These are phyloP conservation scores for Colletotrichum higginsianum DNA, from an alignment of 2,329 filamentous ascomycete genomes.

Conservation along the genomic window DNA sequence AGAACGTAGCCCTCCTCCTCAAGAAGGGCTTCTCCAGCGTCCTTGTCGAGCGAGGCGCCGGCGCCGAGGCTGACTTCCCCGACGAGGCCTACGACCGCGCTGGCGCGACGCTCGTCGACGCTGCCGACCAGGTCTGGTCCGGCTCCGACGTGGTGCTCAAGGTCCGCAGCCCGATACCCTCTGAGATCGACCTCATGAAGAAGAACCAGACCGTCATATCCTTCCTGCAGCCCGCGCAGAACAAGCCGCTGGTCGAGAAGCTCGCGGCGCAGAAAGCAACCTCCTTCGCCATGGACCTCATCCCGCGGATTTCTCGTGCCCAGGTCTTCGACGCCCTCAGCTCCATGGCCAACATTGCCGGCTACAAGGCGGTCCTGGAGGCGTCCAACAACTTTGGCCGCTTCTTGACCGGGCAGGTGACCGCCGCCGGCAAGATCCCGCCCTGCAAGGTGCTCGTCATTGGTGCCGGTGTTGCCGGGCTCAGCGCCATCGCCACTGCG, in stretches of 20 bases:
- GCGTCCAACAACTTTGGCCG: slow-evolving; percentile 91
- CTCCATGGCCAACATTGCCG: slow-evolving; percentile 95
- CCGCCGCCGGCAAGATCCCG: slow-evolving; percentile 90
- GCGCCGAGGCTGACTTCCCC: slow-evolving; percentile 80
- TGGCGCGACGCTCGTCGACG: slow-evolving; percentile 83
- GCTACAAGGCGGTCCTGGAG: slow-evolving; percentile 92
- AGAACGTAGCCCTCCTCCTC: slow-evolving; percentile 84
- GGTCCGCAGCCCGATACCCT: slow-evolving; percentile 80
- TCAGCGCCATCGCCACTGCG: slow-evolving; percentile 90
- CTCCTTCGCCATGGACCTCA: slow-evolving; percentile 92
- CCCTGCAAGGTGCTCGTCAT: slow-evolving; percentile 93
- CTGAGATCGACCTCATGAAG: slow-evolving; percentile 78
- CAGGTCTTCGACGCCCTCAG: slow-evolving; percentile 91
- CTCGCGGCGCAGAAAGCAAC: slow-evolving; percentile 81
- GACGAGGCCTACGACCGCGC: slow-evolving; percentile 84
- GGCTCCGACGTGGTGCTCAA: slow-evolving; percentile 86
- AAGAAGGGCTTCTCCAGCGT: slow-evolving; percentile 89
- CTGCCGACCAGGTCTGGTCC: slow-evolving; percentile 77
- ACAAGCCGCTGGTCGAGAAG: slow-evolving; percentile 80
- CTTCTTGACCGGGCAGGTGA: slow-evolving; percentile 91
- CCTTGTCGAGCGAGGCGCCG: slow-evolving; percentile 86
- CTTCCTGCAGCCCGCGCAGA: slow-evolving; percentile 87
- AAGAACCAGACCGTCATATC: slow-evolving; percentile 83
- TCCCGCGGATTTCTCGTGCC: slow-evolving; percentile 89
- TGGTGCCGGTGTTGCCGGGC: slow-evolving; percentile 88